Evolutionary conservation across 257 asterid genomes (phyloP), one percentile per base, ranked within the genome.

Genomic region (Solanum chiquidenum): DNA sequence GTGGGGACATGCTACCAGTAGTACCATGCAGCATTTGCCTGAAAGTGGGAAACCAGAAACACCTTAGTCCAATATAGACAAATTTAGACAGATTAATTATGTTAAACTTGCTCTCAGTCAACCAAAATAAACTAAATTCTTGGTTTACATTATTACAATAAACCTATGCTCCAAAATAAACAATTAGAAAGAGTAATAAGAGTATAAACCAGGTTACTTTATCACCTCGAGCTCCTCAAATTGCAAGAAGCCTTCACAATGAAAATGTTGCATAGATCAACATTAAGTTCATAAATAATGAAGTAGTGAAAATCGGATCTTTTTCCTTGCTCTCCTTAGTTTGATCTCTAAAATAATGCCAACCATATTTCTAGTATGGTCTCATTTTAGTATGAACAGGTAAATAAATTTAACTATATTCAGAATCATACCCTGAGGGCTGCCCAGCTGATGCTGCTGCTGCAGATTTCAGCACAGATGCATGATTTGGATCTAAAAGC

Each of bases 1-100:
- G 99, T 9, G 99, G 94, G 35, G 99, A 94, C 94, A 95, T 95
- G 79, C 94, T 97, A 88, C 98, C 98, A 82, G 94, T 92, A 66
- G 93, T 11, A 91, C 98, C 98, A 87, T 95, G 98, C 73, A 94
- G 91, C 91, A 96, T 92, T 91, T 93, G 98, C 95, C 99, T 97
- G 93, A 58, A 91, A 90, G 52, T 85, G 34, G 20, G 46, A 86
- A 84, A 72, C 68, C 85, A 80, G 29, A 44, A 80, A 86, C 46
- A 72, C 44, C 66, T 69, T 71, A 86, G 88, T 42, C 66, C 52
- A 86, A 68, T 31, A 42, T 33, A 68, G 79, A 34, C 29, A 44
- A 69, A 66, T 29, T 68, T 31, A 69, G 80, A 35, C 42, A 44
- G 66, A 71, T 69, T 25, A 85, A 40, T 72, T 72, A 52, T 44